These are phyloP conservation scores for Babesia caballi DNA, from an alignment of 169 alveolate genomes.

Conservation along the genomic window DNA sequence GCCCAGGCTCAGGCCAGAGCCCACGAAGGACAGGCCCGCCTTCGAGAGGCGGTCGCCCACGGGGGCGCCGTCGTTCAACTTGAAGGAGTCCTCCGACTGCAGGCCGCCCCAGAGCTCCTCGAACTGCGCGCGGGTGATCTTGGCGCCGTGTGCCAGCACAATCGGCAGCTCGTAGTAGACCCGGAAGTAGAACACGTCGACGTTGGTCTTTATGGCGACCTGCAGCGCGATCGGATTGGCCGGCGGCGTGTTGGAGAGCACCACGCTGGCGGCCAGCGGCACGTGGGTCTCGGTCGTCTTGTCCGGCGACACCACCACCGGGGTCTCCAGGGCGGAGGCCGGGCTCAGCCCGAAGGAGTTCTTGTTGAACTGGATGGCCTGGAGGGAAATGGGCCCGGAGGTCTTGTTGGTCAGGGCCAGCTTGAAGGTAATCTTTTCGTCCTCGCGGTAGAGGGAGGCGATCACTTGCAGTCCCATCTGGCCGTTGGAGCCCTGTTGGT, in stretches of 20 bases:
- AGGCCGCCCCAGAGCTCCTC: slow-evolving; percentile 33
- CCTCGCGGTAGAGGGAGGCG: slow-evolving; percentile 46
- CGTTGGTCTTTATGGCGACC: slow-evolving; percentile 60
- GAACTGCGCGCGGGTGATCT: slow-evolving; percentile 6
- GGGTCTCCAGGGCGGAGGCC: slow-evolving; percentile 30
- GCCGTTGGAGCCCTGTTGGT: slow-evolving; percentile 61
- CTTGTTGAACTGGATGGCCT: slow-evolving; percentile 64
- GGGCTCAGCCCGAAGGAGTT: slow-evolving; percentile 62
- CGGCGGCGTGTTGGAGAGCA: slow-evolving; percentile 50
- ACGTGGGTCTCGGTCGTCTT: slow-evolving; percentile 49
- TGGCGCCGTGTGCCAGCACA: slow-evolving; percentile 30
- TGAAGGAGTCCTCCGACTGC: slow-evolving; percentile 8
- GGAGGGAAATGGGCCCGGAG: slow-evolving; percentile 31
- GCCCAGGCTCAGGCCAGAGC: slow-evolving; percentile 33
- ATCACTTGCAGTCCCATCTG: slow-evolving; percentile 56
- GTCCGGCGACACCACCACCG: slow-evolving; percentile 46
- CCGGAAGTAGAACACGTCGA: slow-evolving; percentile 56
- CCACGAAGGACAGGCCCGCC: slow-evolving; percentile 21
- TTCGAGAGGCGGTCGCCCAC: background rate
- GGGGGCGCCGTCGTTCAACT: background rate
- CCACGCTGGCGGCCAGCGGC: slow-evolving; percentile 35
- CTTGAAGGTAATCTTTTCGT: slow-evolving; percentile 39
- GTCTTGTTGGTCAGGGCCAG: slow-evolving; percentile 45
- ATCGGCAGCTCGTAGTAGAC: slow-evolving; percentile 51
- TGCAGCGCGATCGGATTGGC: slow-evolving; percentile 51